Evolutionary conservation across 1,284 basidiomycete species (phyloP).

Genomic region (Tilletia walkeri): DNA sequence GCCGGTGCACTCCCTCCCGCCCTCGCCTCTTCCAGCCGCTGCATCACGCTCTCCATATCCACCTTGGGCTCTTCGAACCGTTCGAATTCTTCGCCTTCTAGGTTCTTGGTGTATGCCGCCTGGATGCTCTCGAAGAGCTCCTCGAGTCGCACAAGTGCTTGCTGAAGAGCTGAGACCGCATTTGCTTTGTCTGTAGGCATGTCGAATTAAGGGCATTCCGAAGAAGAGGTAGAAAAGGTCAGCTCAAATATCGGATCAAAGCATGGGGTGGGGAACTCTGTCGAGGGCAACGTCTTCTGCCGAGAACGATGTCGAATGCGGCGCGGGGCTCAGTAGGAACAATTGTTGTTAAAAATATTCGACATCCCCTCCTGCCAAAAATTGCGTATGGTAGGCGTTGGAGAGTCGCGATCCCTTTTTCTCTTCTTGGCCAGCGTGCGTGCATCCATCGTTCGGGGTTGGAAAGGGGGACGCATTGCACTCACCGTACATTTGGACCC

Average conservation of each 20-base stretch:
- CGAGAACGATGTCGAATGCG: too few relatives aligned
- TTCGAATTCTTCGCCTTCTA: conserved; percentile 41
- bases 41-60: conserved; percentile 32
- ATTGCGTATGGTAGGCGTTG: conserved; percentile 15
- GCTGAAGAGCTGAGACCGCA: conserved; percentile 43
- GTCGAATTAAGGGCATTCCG: conserved; percentile 22
- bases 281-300: too few relatives aligned
- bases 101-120: conserved; percentile 41
- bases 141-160: conserved; percentile 48
- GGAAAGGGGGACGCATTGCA: conserved; percentile 30
- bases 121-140: conserved; percentile 44
- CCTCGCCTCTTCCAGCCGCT: conserved; percentile 21
- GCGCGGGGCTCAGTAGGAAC: conserved; percentile 54
- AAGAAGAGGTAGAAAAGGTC: conserved; percentile 2
- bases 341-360: conserved; percentile 43
- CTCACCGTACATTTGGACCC: conserved; percentile 98
- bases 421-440: conserved; percentile 31
- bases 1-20: conserved; percentile 32
- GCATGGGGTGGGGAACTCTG: background rate
- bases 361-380: conserved; percentile 17
- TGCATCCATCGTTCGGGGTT: conserved; percentile 4
- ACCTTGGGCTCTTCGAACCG: conserved; percentile 34
- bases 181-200: conserved; percentile 24
- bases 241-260: background rate
- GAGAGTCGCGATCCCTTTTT: conserved; percentile 38